These are phyloP conservation scores for Phoma sp. DNA, from an alignment of 2,329 filamentous ascomycete species.

Conservation along the genomic window DNA sequence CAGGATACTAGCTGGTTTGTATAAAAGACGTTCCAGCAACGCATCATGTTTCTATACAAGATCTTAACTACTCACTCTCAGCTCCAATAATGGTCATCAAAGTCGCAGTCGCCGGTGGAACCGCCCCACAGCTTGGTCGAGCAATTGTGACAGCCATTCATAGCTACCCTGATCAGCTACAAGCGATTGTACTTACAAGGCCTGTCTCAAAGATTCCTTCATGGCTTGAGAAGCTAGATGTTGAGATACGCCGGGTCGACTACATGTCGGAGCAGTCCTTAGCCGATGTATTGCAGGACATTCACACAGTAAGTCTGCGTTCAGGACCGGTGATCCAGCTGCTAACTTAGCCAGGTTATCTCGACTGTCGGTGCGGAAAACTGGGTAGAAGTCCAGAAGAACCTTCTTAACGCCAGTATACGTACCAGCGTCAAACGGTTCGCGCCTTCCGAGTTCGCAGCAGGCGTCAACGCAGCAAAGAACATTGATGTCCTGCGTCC, in stretches of 20 bases:
- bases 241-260: not conserved
- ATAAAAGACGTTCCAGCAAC: too few relatives aligned
- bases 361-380: slow-evolving; percentile 25
- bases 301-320: not conserved
- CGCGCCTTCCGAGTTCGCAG: slow-evolving; percentile 59
- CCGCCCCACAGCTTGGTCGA: slow-evolving; percentile 32
- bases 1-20: too few relatives aligned
- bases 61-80: too few relatives aligned
- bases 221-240: slow-evolving; percentile 6
- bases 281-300: not conserved
- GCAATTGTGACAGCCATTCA: slow-evolving; percentile 33
- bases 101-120: slow-evolving; percentile 36
- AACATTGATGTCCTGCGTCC: slow-evolving; percentile 30
- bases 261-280: not conserved
- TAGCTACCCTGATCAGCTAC: slow-evolving; percentile 26
- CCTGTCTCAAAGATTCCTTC: slow-evolving; percentile 13
- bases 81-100: slow-evolving; percentile 21
- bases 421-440: slow-evolving; percentile 59
- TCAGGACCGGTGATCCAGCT: not conserved
- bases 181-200: slow-evolving; percentile 41
- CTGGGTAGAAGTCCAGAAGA: slow-evolving; percentile 50
- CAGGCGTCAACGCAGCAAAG: slow-evolving; percentile 20
- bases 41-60: not conserved
- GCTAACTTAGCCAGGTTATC: slow-evolving; percentile 20
- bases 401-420: slow-evolving; percentile 57